Conservation (phyloP, 352 stramenopile species). For the Nothophytophthora sp. region DNA sequence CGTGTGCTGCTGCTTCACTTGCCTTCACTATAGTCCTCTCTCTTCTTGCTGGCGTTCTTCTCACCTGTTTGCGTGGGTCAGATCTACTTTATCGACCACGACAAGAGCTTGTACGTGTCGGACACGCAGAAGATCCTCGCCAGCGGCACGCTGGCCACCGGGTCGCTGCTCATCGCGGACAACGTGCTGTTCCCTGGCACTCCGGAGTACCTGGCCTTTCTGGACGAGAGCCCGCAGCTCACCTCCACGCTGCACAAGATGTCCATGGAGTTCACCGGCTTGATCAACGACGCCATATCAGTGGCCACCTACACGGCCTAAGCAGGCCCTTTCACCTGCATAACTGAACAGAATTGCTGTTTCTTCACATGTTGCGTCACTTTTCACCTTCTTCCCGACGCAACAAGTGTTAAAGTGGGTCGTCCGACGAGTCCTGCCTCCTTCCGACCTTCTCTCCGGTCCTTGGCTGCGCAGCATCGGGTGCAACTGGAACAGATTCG, state of each 20-base stretch:
- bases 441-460: slow-evolving; percentile 5
- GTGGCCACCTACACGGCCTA: slow-evolving; percentile 10
- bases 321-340: not conserved
- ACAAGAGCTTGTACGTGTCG: slow-evolving; percentile 42
- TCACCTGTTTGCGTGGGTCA: too few species aligned
- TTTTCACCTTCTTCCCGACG: slow-evolving; percentile 10
- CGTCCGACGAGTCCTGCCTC: too few species aligned
- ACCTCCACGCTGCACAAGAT: slow-evolving; percentile 10
- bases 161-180: slow-evolving; percentile 36
- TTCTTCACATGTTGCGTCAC: not conserved
- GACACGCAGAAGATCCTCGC: slow-evolving; percentile 37
- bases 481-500: too few species aligned
- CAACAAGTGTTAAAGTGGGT: not conserved
- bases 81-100: slow-evolving; percentile 50
- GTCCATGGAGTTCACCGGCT: slow-evolving; percentile 6
- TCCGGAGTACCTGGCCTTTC: slow-evolving; percentile 38
- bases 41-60: too few species aligned
- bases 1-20: slow-evolving; percentile 1
- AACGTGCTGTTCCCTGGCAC: slow-evolving; percentile 41
- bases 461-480: too few species aligned
- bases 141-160: slow-evolving; percentile 22
- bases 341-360: not conserved
- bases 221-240: slow-evolving; percentile 18
- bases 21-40: not conserved
- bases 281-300: slow-evolving; percentile 14